Percentiles rank a stretch among this genome's conserved stretches.
Conservation (phyloP, 2,329 filamentous ascomycete genomes). For the Sphaerostilbella broomeana region DNA sequence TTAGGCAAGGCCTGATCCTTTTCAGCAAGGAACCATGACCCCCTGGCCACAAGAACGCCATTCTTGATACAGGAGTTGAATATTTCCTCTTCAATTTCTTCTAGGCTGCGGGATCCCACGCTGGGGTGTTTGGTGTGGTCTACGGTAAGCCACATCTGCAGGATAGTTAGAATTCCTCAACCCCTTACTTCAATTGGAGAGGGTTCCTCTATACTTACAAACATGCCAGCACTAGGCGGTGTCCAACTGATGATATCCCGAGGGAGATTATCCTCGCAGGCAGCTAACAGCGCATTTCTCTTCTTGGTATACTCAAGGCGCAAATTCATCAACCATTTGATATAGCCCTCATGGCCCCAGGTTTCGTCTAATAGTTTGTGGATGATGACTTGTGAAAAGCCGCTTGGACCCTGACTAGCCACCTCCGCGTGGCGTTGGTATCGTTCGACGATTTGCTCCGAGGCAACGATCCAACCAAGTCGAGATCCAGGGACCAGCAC, state of each 20-base stretch:
- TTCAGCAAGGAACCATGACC: conserved; percentile 87
- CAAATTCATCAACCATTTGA: conserved; percentile 82
- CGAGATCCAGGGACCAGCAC: conserved; percentile 78
- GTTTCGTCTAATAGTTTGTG: conserved; percentile 88
- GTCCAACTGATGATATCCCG: conserved; percentile 70
- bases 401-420: conserved; percentile 77
- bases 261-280: conserved; percentile 74
- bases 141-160: conserved; percentile 65
- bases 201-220: conserved; percentile 49
- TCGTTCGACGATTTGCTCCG: conserved; percentile 74
- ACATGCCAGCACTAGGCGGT: conserved; percentile 85
- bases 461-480: conserved; percentile 83
- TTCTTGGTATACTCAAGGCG: conserved; percentile 74
- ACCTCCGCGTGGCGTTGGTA: conserved; percentile 79
- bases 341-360: conserved; percentile 87
- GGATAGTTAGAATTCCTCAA: neutral
- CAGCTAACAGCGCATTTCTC: conserved; percentile 67
- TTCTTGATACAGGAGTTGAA: conserved; percentile 70
- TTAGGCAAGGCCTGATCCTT: conserved; percentile 51
- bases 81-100: conserved; percentile 76
- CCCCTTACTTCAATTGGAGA: neutral
- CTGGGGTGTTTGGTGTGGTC: conserved; percentile 61
- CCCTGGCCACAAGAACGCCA: conserved; percentile 73
- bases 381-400: conserved; percentile 75
- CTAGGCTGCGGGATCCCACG: conserved; percentile 43